Percentiles rank a stretch among this genome's conserved stretches.
Conservation (phyloP, 495 filamentous ascomycete genomes). For the Hyaloscypha finlandica region DNA sequence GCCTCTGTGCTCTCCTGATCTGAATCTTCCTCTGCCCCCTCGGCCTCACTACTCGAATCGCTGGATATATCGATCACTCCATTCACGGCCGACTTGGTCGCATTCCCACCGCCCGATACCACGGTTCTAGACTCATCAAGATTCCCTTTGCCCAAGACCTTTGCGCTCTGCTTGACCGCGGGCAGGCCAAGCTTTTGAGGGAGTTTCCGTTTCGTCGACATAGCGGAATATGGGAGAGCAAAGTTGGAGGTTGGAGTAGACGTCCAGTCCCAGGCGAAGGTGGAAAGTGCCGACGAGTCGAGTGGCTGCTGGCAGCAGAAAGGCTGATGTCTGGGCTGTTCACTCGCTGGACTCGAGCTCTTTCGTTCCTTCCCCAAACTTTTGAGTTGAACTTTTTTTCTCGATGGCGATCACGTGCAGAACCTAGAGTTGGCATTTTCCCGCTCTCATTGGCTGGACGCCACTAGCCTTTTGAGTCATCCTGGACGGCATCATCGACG, state of each 20-base stretch:
- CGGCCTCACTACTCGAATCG: slow-evolving; percentile 55
- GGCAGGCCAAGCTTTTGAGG: slow-evolving; percentile 49
- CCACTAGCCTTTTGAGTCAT: no score
- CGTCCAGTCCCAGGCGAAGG: not conserved
- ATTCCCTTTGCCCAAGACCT: slow-evolving; percentile 56
- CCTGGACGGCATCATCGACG: no score
- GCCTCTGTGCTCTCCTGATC: slow-evolving; percentile 38
- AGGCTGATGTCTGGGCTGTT: not conserved
- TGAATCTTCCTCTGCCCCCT: slow-evolving; percentile 41
- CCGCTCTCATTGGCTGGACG: no score
- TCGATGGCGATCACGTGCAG: not conserved
- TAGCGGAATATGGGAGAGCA: slow-evolving; percentile 20
- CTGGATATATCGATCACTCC: slow-evolving; percentile 46
- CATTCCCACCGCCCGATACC: slow-evolving; percentile 47
- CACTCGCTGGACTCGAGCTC: not conserved
- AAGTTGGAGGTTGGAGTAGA: not conserved
- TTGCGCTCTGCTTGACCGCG: slow-evolving; percentile 58
- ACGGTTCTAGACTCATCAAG: slow-evolving; percentile 77
- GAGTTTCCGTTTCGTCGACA: slow-evolving; percentile 57
- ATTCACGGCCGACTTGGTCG: slow-evolving; percentile 28
- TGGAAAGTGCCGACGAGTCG: not conserved
- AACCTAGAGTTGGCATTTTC: not conserved
- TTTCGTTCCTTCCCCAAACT: not conserved
- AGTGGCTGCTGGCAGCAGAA: not conserved
- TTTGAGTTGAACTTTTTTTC: not conserved